These are phyloP conservation scores for Daphne laureola DNA, from an alignment of 441 rosid species.

Conservation along the genomic window DNA sequence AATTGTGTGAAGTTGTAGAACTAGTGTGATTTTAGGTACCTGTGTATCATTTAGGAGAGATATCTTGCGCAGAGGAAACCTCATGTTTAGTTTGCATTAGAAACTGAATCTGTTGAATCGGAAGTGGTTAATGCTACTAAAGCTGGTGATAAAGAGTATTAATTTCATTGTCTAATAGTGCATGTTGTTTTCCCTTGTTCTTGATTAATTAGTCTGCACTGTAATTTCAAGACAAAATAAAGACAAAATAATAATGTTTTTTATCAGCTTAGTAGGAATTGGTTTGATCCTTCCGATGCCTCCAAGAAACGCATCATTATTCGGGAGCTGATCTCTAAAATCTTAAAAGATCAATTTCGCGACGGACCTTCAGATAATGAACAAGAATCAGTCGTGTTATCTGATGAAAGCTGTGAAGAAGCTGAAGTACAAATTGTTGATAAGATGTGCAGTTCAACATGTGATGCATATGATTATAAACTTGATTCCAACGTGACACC, in stretches of 20 bases:
- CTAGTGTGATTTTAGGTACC: too few species aligned
- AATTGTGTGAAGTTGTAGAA: too few species aligned
- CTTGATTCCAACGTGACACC: slow-evolving; percentile 5
- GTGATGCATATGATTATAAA: slow-evolving; percentile 17
- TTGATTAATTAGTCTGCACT: too few species aligned
- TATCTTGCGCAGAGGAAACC: too few species aligned
- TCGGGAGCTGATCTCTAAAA: slow-evolving; percentile 38
- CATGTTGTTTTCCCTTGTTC: too few species aligned
- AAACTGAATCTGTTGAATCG: too few species aligned
- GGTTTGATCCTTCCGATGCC: slow-evolving; percentile 75
- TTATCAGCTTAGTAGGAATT: slow-evolving; percentile 54
- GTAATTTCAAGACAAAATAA: too few species aligned
- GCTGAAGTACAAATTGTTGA: slow-evolving; percentile 20
- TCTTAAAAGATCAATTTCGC: slow-evolving; percentile 31
- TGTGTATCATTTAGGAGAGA: too few species aligned
- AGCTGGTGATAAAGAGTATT: too few species aligned
- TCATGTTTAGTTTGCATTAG: too few species aligned
- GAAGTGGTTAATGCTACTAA: too few species aligned
- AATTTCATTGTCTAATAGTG: too few species aligned
- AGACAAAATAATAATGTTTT: not conserved
- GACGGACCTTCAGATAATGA: slow-evolving; percentile 23
- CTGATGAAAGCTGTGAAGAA: slow-evolving; percentile 21
- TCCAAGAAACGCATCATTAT: slow-evolving; percentile 51
- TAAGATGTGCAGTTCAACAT: slow-evolving; percentile 23
- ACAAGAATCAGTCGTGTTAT: slow-evolving; percentile 14